Conservation (phyloP, 139 green algal species). For the Monoraphidium neglectum region DNA sequence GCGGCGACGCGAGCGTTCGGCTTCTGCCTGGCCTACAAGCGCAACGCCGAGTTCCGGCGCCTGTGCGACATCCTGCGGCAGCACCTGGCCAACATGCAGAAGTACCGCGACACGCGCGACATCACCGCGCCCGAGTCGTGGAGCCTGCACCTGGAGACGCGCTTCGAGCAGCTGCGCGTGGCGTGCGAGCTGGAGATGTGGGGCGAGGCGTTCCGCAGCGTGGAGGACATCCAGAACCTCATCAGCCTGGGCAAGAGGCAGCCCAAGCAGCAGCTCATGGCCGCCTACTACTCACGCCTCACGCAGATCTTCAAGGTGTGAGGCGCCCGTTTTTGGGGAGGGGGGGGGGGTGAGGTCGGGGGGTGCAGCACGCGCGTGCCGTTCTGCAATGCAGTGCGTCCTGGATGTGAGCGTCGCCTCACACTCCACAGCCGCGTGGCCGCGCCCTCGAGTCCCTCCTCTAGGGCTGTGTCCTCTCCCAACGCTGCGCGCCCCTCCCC, state of each 20-base stretch:
- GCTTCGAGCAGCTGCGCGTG: constrained; percentile 96
- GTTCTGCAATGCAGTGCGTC: too few relatives aligned
- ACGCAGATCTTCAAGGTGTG: constrained; percentile 89
- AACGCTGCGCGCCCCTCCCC: constrained; percentile 83
- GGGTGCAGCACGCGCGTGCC: too few relatives aligned
- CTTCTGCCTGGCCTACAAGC: constrained; percentile 98
- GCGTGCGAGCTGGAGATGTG: constrained; percentile 97
- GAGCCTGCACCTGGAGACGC: constrained; percentile 94
- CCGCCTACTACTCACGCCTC: constrained; percentile 93
- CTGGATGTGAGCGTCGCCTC: neutral
- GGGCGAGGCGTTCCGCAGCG: constrained; percentile 97
- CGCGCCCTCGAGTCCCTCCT: too few relatives aligned
- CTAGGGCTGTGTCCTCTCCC: too few relatives aligned
- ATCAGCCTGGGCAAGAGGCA: constrained; percentile 83
- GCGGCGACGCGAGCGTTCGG: constrained; percentile 66
- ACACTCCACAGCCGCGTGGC: constrained; percentile 63
- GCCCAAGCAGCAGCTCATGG: constrained; percentile 94
- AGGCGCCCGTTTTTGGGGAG: too few relatives aligned
- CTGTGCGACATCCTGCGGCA: constrained; percentile 99
- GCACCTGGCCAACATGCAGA: constrained; percentile 95
- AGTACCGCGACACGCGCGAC: constrained; percentile 92
- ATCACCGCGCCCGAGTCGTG: constrained; percentile 86
- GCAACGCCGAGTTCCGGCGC: constrained; percentile 95
- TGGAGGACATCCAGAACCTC: constrained; percentile 98
- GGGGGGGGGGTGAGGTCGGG: too few relatives aligned